Evolutionary conservation across 371 early-diverging fungal species (phyloP).

Genomic region (Mortierella sp.): DNA sequence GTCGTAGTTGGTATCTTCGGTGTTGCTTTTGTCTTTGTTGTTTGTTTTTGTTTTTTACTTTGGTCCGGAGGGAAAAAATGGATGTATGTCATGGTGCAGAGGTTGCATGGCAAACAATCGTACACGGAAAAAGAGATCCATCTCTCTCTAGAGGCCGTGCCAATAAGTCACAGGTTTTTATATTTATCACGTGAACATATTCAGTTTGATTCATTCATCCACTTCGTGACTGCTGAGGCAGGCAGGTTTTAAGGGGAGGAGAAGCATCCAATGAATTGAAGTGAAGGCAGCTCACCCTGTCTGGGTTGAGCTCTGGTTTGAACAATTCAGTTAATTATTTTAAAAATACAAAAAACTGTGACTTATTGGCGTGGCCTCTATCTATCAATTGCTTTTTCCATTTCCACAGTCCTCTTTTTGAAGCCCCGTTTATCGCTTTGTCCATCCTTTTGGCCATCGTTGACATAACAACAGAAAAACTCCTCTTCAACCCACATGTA

Average conservation of each 20-base stretch:
- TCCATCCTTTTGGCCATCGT: neutral
- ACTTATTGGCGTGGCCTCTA: too few species aligned
- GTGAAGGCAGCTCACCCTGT: too few species aligned
- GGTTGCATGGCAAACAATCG: neutral
- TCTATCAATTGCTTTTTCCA: neutral
- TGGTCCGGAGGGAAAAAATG: neutral
- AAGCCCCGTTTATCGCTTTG: conserved; percentile 1
- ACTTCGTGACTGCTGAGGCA: neutral
- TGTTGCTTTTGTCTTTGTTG: neutral
- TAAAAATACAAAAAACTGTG: too few species aligned
- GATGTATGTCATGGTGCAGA: conserved; percentile 9
- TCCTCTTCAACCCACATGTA: conserved; percentile 8
- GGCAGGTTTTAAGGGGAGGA: neutral
- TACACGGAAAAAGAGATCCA: too few species aligned
- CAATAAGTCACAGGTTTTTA: too few species aligned
- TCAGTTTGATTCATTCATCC: neutral
- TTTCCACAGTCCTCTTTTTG: neutral
- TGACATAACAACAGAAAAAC: neutral
- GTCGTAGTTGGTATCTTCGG: neutral
- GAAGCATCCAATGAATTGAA: too few species aligned
- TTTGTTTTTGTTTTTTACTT: neutral
- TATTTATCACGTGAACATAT: too few species aligned
- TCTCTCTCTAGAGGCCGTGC: too few species aligned
- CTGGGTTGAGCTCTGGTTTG: too few species aligned
- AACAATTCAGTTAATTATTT: too few species aligned